Evolutionary conservation across 1,139 yeast species (phyloP).

Genomic region (Komagataea norvegica): DNA sequence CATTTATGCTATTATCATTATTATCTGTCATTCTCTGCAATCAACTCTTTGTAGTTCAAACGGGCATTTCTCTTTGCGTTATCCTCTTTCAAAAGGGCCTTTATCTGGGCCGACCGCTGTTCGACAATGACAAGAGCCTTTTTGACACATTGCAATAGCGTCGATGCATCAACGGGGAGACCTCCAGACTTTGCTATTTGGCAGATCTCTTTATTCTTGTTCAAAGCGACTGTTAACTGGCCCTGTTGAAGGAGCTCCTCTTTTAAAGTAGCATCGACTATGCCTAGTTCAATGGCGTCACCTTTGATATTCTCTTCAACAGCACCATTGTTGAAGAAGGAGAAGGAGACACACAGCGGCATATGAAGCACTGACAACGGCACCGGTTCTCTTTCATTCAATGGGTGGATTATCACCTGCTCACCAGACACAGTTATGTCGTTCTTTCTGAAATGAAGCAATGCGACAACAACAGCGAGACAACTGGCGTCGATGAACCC

Average conservation of each 20-base stretch:
- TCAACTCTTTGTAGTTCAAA: slow-evolving; percentile 21
- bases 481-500: slow-evolving; percentile 88
- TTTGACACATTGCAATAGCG: slow-evolving; percentile 64
- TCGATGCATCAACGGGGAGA: slow-evolving; percentile 69
- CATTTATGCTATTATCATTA: neutral
- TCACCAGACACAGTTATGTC: slow-evolving; percentile 76
- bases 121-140: slow-evolving; percentile 64
- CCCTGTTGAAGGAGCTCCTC: slow-evolving; percentile 83
- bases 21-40: slow-evolving; percentile 24
- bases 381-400: slow-evolving; percentile 81
- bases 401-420: slow-evolving; percentile 60
- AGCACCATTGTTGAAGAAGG: slow-evolving; percentile 67
- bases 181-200: slow-evolving; percentile 93
- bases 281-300: slow-evolving; percentile 53
- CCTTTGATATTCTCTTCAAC: slow-evolving; percentile 68
- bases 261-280: slow-evolving; percentile 71
- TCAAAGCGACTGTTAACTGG: slow-evolving; percentile 75
- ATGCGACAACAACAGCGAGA: slow-evolving; percentile 82
- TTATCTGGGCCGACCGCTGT: slow-evolving; percentile 59
- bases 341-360: slow-evolving; percentile 88
- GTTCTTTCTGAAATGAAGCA: slow-evolving; percentile 78
- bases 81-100: slow-evolving; percentile 45
- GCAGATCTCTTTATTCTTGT: slow-evolving; percentile 85
- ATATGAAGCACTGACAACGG: slow-evolving; percentile 81
- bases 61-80: slow-evolving; percentile 34